Percentiles rank a stretch among this genome's conserved stretches.
Evolutionary conservation across 139 green algal genomes (phyloP).

Genomic region (Spirogloea muscicola): DNA sequence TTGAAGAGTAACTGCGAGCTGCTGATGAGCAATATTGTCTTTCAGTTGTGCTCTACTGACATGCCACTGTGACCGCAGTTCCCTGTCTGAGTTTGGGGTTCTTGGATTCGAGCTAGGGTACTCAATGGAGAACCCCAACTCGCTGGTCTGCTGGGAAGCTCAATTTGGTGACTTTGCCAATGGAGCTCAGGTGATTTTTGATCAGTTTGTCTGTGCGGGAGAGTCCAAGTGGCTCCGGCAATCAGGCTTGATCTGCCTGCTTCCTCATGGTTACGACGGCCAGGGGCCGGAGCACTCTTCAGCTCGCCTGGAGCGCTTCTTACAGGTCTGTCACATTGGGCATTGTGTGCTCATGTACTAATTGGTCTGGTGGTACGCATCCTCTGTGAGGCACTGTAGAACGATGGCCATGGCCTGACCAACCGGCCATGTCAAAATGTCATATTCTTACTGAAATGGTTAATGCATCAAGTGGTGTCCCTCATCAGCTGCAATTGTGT

Average conservation of each 20-base stretch:
- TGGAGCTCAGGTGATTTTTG: conserved; percentile 78
- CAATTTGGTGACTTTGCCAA: conserved; percentile 92
- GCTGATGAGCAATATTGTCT: too few relatives aligned
- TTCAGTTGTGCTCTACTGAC: not conserved
- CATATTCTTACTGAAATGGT: too few relatives aligned
- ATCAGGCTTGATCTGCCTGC: conserved; percentile 68
- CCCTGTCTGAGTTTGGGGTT: conserved; percentile 90
- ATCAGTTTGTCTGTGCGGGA: conserved; percentile 71
- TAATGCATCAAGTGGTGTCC: too few relatives aligned
- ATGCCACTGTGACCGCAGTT: conserved; percentile 42
- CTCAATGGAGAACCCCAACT: conserved; percentile 94
- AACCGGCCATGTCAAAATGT: too few relatives aligned
- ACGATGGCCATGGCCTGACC: too few relatives aligned
- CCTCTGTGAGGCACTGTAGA: too few relatives aligned
- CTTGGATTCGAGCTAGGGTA: conserved; percentile 98
- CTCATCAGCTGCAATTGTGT: too few relatives aligned
- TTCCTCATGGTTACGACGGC: conserved; percentile 92
- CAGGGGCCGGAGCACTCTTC: conserved; percentile 75
- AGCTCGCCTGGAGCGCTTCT: conserved; percentile 72
- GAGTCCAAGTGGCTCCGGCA: conserved; percentile 78
- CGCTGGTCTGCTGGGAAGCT: conserved; percentile 80
- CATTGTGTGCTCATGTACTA: too few relatives aligned
- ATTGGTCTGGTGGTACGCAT: too few relatives aligned
- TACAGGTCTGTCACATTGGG: conserved; percentile 57
- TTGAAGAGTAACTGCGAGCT: too few relatives aligned